Evolutionary conservation across 352 stramenopile genomes (phyloP).

Genomic region (Thraustochytrium sp.): DNA sequence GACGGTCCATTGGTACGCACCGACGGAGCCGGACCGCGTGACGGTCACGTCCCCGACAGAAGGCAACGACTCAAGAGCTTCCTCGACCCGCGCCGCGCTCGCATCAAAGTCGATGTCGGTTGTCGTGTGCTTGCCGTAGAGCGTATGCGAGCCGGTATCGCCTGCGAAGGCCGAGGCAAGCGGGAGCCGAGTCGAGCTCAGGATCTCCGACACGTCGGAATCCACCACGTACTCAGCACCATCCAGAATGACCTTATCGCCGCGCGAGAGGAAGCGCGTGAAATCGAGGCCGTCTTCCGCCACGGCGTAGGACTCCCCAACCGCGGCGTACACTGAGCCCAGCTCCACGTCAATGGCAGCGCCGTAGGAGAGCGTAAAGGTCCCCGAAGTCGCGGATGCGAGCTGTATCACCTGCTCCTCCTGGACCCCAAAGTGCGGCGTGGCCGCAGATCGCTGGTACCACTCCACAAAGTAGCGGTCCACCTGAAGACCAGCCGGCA

Average conservation of each 20-base stretch:
- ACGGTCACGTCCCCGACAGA: slow-evolving; percentile 70
- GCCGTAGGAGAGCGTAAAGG: background rate
- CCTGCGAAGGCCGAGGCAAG: background rate
- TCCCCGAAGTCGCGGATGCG: background rate
- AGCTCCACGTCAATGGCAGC: background rate
- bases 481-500: background rate
- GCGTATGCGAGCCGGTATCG: slow-evolving; percentile 38
- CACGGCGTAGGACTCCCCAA: background rate
- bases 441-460: background rate
- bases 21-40: background rate
- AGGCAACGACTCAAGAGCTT: slow-evolving; percentile 65
- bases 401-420: background rate
- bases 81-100: slow-evolving; percentile 61
- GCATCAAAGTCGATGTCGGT: slow-evolving; percentile 62
- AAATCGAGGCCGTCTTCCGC: background rate
- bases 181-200: background rate
- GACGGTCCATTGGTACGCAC: background rate
- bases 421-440: slow-evolving; percentile 15
- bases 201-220: background rate
- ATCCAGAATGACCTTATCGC: background rate
- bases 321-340: background rate
- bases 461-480: background rate
- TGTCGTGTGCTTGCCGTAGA: slow-evolving; percentile 61
- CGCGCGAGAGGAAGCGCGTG: background rate
- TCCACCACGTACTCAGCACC: background rate